Evolutionary conservation across 2,329 filamentous ascomycete genomes (phyloP), one percentile per base, ranked within the genome.

Genomic region (Plectosphaerella cucumerina): DNA sequence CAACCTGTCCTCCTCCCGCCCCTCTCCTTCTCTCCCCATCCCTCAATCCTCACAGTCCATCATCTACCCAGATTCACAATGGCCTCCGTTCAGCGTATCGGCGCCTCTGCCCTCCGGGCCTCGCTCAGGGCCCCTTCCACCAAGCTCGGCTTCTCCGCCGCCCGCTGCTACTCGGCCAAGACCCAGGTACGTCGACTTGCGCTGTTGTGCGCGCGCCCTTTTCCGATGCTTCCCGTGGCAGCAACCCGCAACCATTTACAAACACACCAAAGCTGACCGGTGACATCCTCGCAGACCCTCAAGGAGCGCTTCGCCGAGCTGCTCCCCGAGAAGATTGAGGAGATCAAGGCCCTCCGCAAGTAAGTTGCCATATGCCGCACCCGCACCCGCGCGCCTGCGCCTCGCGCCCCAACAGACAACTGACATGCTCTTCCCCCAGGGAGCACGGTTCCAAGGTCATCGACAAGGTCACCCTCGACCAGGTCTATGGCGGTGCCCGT

Each of bases 261-360:
- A 31, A 23, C 26, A 8, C 49, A 23, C 49, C 35, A 44, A 58
- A 51, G 58, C 61, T 62, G 49, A 62, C 58, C 31, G 45, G 23
- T 39, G 3, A 49, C 46, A 44, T 42, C 26, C 52, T 48, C 48
- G 31, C 50, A 99, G 94, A 91, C 91, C 63, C 78, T 99, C 70
- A 99, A 99, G 82, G 94, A 99, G 74, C 93, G 91, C 70, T 97
- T 99, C 74, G 93, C 93, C 70, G 92, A 94, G 73, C 87, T 93
- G 68, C 82, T 99, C 58, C 94, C 94, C 64, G 90, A 86, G 72
- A 95, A 97, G 85, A 87, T 97, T 70, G 94, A 99, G 79, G 90
- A 97, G 85, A 91, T 99, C 81, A 99, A 99, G 90, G 86, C 90
- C 74, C 86, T 99, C 68, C 85, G 90, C 74, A 97, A 97, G 90